Evolutionary conservation across 495 filamentous ascomycete genomes (phyloP).

Genomic region (Hypoxylon fragiforme): DNA sequence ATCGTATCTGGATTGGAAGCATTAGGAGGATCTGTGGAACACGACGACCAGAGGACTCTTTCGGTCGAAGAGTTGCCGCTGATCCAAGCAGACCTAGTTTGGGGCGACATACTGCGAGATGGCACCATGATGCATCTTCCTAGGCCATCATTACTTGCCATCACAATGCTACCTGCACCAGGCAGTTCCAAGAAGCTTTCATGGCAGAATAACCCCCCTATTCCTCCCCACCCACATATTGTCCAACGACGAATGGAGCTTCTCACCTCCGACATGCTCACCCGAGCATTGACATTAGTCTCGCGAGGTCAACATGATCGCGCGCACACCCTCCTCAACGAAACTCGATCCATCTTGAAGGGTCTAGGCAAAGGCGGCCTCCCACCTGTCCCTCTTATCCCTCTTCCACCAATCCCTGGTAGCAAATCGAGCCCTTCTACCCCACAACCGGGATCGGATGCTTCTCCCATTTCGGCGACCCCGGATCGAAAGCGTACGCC

Average conservation of each 20-base stretch:
- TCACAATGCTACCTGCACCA: constrained; percentile 91
- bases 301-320: constrained; percentile 91
- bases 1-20: constrained; percentile 95
- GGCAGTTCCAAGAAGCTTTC: constrained; percentile 61
- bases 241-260: constrained; percentile 98
- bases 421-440: constrained; percentile 53
- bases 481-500: constrained; percentile 54
- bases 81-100: constrained; percentile 92
- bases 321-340: constrained; percentile 84
- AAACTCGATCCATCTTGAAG: constrained; percentile 94
- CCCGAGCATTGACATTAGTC: constrained; percentile 86
- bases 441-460: constrained; percentile 50
- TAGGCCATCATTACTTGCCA: constrained; percentile 89
- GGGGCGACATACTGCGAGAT: constrained; percentile 92
- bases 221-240: constrained; percentile 92
- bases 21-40: constrained; percentile 85
- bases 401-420: constrained; percentile 48
- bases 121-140: constrained; percentile 85
- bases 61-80: constrained; percentile 95
- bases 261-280: constrained; percentile 97
- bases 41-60: constrained; percentile 78
- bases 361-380: constrained; percentile 94
- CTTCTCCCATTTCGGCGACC: constrained; percentile 48
- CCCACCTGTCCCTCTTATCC: constrained; percentile 85
- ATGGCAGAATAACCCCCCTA: constrained; percentile 74